Conservation (phyloP, 2,329 filamentous ascomycete genomes). For the Botrytis sinoallii region DNA sequence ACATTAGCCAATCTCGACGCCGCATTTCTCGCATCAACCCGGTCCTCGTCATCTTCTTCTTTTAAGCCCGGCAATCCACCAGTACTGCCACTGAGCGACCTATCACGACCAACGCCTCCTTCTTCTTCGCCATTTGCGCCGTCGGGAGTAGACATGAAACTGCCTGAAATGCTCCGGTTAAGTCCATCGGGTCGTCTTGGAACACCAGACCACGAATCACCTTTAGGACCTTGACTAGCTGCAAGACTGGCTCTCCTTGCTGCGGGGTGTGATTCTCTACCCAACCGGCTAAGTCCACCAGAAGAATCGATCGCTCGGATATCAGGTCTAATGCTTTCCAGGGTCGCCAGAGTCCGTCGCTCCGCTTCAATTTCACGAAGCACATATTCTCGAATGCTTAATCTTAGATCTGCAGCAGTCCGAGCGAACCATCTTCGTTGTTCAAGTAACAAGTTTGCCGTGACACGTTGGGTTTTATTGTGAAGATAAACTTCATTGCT, state of each 20-base stretch:
- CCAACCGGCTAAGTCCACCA: constrained; percentile 84
- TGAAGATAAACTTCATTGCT: constrained; percentile 76
- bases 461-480: constrained; percentile 85
- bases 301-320: constrained; percentile 89
- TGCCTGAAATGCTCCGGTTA: constrained; percentile 72
- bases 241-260: constrained; percentile 72
- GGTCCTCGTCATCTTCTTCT: constrained; percentile 88
- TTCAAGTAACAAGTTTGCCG: constrained; percentile 82
- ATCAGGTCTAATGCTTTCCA: constrained; percentile 92
- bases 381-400: constrained; percentile 86
- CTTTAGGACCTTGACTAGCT: constrained; percentile 90
- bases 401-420: constrained; percentile 78
- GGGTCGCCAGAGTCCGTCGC: constrained; percentile 80
- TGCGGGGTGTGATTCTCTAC: constrained; percentile 79
- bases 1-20: constrained; percentile 67
- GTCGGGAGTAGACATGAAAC: constrained; percentile 63
- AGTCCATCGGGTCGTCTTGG: constrained; percentile 73
- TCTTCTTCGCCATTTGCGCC: constrained; percentile 56
- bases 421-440: constrained; percentile 87
- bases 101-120: constrained; percentile 38
- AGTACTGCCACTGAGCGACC: constrained; percentile 35
- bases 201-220: constrained; percentile 97
- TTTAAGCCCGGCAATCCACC: constrained; percentile 56
- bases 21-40: constrained; percentile 92
- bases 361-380: constrained; percentile 94